These are phyloP conservation scores for Tricholoma matsutake DNA, from an alignment of 768 basidiomycete species.

Conservation along the genomic window DNA sequence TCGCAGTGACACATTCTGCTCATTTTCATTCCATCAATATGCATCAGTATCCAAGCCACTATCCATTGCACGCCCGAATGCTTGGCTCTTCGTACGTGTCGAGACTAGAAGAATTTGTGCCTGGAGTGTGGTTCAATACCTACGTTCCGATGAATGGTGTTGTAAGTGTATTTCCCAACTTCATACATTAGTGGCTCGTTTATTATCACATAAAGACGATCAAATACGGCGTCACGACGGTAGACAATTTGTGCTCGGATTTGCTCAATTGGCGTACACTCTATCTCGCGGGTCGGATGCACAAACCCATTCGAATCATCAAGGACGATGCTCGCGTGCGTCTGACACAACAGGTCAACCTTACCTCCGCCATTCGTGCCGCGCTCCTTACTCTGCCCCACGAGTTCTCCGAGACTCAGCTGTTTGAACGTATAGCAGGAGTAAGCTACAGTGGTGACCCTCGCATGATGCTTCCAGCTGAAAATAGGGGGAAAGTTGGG, in stretches of 20 bases:
- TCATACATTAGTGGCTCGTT: neutral
- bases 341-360: slow-evolving; percentile 90
- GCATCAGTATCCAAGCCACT: slow-evolving; percentile 87
- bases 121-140: slow-evolving; percentile 96
- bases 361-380: slow-evolving; percentile 86
- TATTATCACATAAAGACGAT: slow-evolving; percentile 54
- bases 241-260: slow-evolving; percentile 87
- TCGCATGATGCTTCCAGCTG: slow-evolving; percentile 90
- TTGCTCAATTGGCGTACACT: slow-evolving; percentile 90
- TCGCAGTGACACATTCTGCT: slow-evolving; percentile 88
- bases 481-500: slow-evolving; percentile 91
- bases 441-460: slow-evolving; percentile 90
- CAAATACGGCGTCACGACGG: slow-evolving; percentile 95
- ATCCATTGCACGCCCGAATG: slow-evolving; percentile 82
- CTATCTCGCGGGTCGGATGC: slow-evolving; percentile 94
- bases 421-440: slow-evolving; percentile 83
- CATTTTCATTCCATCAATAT: slow-evolving; percentile 98
- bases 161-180: slow-evolving; percentile 47
- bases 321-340: slow-evolving; percentile 90
- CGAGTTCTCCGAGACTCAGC: slow-evolving; percentile 75
- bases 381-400: slow-evolving; percentile 83
- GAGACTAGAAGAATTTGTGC: slow-evolving; percentile 66
- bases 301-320: slow-evolving; percentile 94
- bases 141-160: slow-evolving; percentile 81
- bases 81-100: slow-evolving; percentile 84